Conservation (phyloP, 208 protist genomes). For the Trypanosoma cruzi region DNA sequence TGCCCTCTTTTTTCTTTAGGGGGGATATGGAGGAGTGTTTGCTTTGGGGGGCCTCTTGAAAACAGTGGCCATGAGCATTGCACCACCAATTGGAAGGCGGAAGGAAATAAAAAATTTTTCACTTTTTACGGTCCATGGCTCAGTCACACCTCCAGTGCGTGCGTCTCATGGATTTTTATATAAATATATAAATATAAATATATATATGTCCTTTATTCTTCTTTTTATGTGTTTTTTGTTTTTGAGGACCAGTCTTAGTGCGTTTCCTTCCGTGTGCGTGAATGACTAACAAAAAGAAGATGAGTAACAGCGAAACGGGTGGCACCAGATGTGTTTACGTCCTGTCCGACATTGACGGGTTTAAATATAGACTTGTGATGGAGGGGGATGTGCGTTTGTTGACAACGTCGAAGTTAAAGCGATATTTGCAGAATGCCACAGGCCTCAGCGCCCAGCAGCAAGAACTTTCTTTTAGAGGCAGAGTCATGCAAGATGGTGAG, state of each 20-base stretch:
- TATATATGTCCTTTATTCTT: conserved; percentile 4
- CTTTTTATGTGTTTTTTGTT: conserved; percentile 16
- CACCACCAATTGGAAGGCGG: no score
- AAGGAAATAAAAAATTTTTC: no score
- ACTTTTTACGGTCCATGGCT: no score
- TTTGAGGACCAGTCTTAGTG: not conserved
- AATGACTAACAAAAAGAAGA: conserved; percentile 1
- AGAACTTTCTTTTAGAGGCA: conserved; percentile 53
- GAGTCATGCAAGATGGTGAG: conserved; percentile 31
- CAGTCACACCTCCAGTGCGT: not conserved
- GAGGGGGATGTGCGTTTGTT: conserved; percentile 62
- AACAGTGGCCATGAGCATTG: not conserved
- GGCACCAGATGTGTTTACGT: conserved; percentile 40
- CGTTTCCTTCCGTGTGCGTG: not conserved
- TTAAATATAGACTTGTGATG: conserved; percentile 85
- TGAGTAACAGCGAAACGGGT: not conserved
- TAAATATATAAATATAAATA: no score
- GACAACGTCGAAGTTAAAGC: conserved; percentile 56
- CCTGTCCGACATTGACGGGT: conserved; percentile 71
- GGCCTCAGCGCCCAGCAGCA: conserved; percentile 49
- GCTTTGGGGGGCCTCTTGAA: not conserved
- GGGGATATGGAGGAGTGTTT: not conserved
- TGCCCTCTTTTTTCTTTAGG: not conserved
- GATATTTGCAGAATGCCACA: conserved; percentile 66
- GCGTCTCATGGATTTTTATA: not conserved